phyloP scores from a whole-genome alignment of 768 basidiomycete genomes.

The Pisolithus marmoratus region DNA sequence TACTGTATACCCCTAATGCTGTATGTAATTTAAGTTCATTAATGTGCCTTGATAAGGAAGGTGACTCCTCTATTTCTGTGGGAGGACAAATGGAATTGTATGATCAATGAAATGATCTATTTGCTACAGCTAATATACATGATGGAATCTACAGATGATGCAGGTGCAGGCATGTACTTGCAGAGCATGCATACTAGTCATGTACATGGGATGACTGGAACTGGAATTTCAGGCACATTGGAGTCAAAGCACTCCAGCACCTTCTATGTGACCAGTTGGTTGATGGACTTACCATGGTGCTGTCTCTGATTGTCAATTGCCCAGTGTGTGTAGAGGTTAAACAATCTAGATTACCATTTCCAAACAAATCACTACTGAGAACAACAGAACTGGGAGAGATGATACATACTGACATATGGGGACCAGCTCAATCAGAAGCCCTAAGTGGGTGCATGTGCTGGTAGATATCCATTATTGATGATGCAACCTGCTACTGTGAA shows the following conservation, averaged over 20 bases:
- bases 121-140: neutral
- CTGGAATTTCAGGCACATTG: no score
- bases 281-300: neutral
- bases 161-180: no score
- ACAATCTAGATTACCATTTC: neutral
- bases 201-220: no score
- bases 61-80: neutral
- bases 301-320: neutral
- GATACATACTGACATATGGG: conserved; percentile 22
- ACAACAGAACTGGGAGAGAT: neutral
- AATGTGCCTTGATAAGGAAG: neutral
- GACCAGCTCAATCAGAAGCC: conserved; percentile 12
- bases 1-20: neutral
- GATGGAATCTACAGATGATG: no score
- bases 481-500: neutral
- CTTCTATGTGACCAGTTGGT: no score
- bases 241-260: no score
- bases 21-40: conserved; percentile 4
- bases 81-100: neutral
- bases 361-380: neutral
- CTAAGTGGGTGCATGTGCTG: conserved; percentile 13
- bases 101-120: neutral
- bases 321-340: conserved; percentile 4
- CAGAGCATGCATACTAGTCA: no score
- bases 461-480: conserved; percentile 21